Evolutionary conservation across 495 filamentous ascomycete species (phyloP).

Genomic region (Massariosphaeria phaeospora): DNA sequence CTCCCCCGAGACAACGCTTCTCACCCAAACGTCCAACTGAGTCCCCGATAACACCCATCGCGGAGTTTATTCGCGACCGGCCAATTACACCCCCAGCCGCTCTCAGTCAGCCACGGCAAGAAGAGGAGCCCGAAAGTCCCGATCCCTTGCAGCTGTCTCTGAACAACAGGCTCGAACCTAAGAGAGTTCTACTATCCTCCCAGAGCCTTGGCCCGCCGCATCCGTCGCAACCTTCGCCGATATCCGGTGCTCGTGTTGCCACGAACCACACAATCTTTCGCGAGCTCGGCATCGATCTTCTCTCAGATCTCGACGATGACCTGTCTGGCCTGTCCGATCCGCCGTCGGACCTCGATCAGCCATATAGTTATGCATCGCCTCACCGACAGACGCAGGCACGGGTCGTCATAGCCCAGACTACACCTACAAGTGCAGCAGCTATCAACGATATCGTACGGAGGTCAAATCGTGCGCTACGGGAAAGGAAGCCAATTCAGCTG

Average conservation of each 20-base stretch:
- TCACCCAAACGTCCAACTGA: no score
- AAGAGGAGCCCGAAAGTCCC: conserved; percentile 11
- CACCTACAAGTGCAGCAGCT: no score
- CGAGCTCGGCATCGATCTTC: conserved; percentile 4
- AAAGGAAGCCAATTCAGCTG: conserved; percentile 38
- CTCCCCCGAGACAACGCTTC: no score
- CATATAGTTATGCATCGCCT: conserved; percentile 7
- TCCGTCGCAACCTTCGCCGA: no score
- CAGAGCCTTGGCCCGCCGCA: background rate
- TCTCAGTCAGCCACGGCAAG: background rate
- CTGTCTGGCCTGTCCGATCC: conserved; percentile 11
- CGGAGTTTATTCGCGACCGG: no score
- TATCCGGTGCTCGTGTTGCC: no score
- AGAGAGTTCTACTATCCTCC: background rate
- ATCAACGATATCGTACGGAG: background rate
- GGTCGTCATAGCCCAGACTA: conserved; percentile 14
- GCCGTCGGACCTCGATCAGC: background rate
- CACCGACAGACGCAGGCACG: conserved; percentile 2
- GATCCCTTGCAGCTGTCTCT: conserved; percentile 8
- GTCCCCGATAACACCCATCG: no score
- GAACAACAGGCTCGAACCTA: background rate
- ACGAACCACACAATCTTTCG: no score
- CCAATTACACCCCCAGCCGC: background rate
- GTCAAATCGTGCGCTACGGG: conserved; percentile 28
- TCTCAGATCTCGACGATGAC: conserved; percentile 9